These are phyloP conservation scores for Margaritispora aquatica DNA, from an alignment of 495 filamentous ascomycete genomes.

Conservation along the genomic window DNA sequence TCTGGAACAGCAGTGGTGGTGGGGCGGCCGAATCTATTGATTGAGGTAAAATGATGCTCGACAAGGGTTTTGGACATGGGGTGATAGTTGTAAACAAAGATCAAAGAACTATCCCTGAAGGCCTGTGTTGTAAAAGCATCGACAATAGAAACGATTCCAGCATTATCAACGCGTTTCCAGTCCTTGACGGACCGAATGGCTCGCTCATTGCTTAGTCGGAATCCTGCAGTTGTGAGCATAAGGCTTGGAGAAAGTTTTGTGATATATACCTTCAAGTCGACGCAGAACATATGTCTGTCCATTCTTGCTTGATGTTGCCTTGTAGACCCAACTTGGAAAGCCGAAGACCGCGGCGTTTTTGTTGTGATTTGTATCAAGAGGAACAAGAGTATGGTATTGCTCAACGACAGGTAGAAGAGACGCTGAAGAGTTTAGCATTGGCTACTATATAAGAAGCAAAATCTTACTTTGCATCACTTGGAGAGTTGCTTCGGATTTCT, in stretches of 20 bases:
- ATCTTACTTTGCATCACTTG: slow-evolving; percentile 76
- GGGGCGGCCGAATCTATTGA: slow-evolving; percentile 40
- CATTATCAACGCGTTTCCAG: slow-evolving; percentile 85
- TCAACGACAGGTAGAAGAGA: slow-evolving; percentile 74
- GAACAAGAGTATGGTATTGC: slow-evolving; percentile 83
- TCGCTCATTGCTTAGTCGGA: slow-evolving; percentile 79
- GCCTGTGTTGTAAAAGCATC: slow-evolving; percentile 89
- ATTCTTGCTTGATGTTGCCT: slow-evolving; percentile 83
- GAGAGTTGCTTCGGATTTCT: slow-evolving; percentile 76
- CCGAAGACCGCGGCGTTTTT: slow-evolving; percentile 73
- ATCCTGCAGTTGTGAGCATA: slow-evolving; percentile 40
- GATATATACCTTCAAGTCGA: slow-evolving; percentile 63
- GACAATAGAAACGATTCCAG: slow-evolving; percentile 78
- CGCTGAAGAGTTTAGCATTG: slow-evolving; percentile 22
- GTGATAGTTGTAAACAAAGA: slow-evolving; percentile 91
- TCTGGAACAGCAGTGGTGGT: slow-evolving; percentile 56
- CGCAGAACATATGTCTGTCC: slow-evolving; percentile 79
- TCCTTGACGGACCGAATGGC: slow-evolving; percentile 77
- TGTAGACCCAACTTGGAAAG: slow-evolving; percentile 89
- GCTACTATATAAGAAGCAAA: not conserved
- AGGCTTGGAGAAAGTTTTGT: not conserved
- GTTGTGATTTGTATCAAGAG: slow-evolving; percentile 75
- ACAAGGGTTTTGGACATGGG: slow-evolving; percentile 84
- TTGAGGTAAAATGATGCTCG: slow-evolving; percentile 69
- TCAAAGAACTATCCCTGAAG: slow-evolving; percentile 90